These are phyloP conservation scores for Hypoxylon sp. DNA, from an alignment of 2,329 filamentous ascomycete species.

Conservation along the genomic window DNA sequence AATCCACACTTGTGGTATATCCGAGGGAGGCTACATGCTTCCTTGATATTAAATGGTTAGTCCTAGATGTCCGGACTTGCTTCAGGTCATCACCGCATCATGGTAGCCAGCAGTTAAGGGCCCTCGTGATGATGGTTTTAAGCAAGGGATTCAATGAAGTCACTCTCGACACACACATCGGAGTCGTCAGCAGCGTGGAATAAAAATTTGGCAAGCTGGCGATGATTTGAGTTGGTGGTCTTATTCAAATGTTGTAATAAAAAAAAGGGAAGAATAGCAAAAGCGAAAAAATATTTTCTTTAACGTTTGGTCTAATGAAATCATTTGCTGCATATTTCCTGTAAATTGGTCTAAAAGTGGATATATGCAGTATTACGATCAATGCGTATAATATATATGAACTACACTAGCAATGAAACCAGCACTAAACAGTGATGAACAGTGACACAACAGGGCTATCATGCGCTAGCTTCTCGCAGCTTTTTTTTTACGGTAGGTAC, in stretches of 20 bases:
- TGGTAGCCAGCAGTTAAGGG: conserved; percentile 72
- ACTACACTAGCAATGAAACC: background rate
- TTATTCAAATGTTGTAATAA: conserved; percentile 53
- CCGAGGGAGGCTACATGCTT: conserved; percentile 12
- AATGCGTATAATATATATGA: background rate
- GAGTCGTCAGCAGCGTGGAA: conserved; percentile 65
- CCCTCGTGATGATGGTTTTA: conserved; percentile 80
- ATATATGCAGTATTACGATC: background rate
- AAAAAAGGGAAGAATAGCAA: conserved; percentile 47
- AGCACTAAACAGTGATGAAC: background rate
- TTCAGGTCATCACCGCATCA: conserved; percentile 79
- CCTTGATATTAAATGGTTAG: conserved; percentile 8
- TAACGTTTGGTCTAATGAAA: conserved; percentile 31
- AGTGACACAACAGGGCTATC: conserved; percentile 32
- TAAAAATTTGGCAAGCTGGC: conserved; percentile 56
- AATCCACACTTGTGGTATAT: conserved; percentile 1
- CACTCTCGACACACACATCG: conserved; percentile 72
- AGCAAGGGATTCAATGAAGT: conserved; percentile 68
- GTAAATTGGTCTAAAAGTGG: background rate
- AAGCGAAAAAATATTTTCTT: conserved; percentile 34
- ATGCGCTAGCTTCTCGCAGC: conserved; percentile 29
- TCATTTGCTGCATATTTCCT: conserved; percentile 34
- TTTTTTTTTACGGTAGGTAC: conserved; percentile 7
- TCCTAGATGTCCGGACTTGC: conserved; percentile 69
- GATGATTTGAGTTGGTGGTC: conserved; percentile 64